Evolutionary conservation across 495 filamentous ascomycete species (phyloP).

Genomic region (Penicillium maclennaniae): DNA sequence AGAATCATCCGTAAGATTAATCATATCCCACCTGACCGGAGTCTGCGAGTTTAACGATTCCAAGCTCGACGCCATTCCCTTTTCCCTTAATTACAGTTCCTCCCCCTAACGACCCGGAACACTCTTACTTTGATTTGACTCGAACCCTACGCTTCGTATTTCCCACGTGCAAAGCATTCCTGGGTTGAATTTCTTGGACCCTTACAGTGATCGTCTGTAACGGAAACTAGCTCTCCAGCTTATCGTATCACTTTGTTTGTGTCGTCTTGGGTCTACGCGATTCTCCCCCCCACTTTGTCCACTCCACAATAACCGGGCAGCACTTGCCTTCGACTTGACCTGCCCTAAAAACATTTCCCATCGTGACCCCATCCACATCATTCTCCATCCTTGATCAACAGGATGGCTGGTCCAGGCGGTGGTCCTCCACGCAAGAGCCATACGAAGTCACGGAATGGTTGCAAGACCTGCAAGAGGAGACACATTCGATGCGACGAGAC

Average conservation of each 20-base stretch:
- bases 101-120: background rate
- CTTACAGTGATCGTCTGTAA: conserved; percentile 7
- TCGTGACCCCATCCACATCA: background rate
- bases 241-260: background rate
- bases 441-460: conserved; percentile 97
- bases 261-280: background rate
- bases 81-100: background rate
- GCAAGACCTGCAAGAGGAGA: conserved; percentile 93
- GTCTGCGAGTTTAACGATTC: conserved; percentile 8
- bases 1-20: conserved; percentile 7
- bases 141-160: conserved; percentile 11
- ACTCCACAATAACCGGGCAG: background rate
- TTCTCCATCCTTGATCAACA: conserved; percentile 6
- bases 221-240: conserved; percentile 4
- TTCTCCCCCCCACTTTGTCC: background rate
- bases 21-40: conserved; percentile 11
- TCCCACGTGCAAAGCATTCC: conserved; percentile 18
- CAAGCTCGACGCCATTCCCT: conserved; percentile 4
- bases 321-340: background rate
- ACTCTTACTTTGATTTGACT: conserved; percentile 1
- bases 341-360: background rate
- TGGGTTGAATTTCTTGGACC: conserved; percentile 15
- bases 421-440: conserved; percentile 68
- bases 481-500: conserved; percentile 98
- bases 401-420: conserved; percentile 50